Base-by-base conservation (phyloP, 371 early-diverging fungal species). In the Fennellomyces sp. region DNA sequence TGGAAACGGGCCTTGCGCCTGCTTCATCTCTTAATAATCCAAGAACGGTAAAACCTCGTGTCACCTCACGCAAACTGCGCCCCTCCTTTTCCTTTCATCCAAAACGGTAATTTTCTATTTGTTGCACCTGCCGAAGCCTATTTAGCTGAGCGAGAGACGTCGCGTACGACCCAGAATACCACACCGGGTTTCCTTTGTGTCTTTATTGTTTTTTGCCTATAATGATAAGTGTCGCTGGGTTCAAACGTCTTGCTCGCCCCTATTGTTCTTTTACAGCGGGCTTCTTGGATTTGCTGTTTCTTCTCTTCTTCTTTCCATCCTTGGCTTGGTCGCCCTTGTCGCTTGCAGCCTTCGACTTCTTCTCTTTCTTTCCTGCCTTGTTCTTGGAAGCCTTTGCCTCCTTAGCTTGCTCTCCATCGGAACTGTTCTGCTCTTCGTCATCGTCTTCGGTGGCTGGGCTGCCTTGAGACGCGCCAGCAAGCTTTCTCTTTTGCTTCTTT, bases 71-170 rank as follows among this genome's bases (percentile, higher is more conserved):
- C 10, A 45, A 39, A 45, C 45, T 45, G 45, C 45, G 45, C 45
- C 45, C 41, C 41, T 45, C 23, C 45, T 45, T 45, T 45, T 45
- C n/a, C 23, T 45, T 45, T 45, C n/a, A 27, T 17, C 35, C 35
- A 8, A 33, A 33, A 33, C 35, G 35, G 35, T 33, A 33, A 33
- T 33, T 33, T 33, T 13, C 13, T 33, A 33, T 33, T 33, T 33
- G 35, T 13, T 33, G 35, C 35, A 33, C 35, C 6, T 8, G 35
- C 13, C 35, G 35, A 13, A 13, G 35, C 35, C 35, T 33, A 33
- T 8, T 33, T 33, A 33, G 35, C 35, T 6, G 35, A 33, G 13
- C 35, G 35, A 13, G 13, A 33, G 6, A 33, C 35, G 13, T 33
- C 6, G 13, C 35, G 35, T 33, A 8, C 35, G 13, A 33, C 35